Conservation (phyloP, 768 basidiomycete species). For the Botryobasidium botryosum region DNA sequence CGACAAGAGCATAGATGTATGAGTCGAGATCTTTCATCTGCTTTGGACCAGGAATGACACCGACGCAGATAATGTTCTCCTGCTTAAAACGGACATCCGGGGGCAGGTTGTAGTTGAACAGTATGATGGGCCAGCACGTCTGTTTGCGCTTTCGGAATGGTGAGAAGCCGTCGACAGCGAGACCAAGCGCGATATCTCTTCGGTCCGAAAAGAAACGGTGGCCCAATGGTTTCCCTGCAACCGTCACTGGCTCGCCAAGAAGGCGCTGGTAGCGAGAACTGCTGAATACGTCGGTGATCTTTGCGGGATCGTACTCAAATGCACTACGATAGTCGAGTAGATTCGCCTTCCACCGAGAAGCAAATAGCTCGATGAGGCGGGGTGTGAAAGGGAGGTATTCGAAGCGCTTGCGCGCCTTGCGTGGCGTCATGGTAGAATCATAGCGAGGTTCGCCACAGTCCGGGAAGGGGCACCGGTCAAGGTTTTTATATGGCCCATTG, state of each 20-base stretch:
- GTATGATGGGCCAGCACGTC: slow-evolving; percentile 27
- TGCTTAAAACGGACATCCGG: slow-evolving; percentile 24
- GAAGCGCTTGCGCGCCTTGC: slow-evolving; percentile 16
- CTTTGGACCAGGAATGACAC: slow-evolving; percentile 31
- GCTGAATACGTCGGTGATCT: slow-evolving; percentile 25
- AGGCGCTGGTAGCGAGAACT: slow-evolving; percentile 19
- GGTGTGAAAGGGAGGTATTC: slow-evolving; percentile 26
- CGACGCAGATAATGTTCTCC: slow-evolving; percentile 23
- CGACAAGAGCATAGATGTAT: slow-evolving; percentile 22
- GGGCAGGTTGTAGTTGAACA: slow-evolving; percentile 28
- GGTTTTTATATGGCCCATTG: not conserved
- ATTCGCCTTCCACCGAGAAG: slow-evolving; percentile 12
- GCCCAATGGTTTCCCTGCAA: slow-evolving; percentile 11
- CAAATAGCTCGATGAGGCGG: slow-evolving; percentile 19
- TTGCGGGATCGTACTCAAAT: slow-evolving; percentile 14
- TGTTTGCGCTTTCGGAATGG: slow-evolving; percentile 21
- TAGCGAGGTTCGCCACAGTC: not conserved
- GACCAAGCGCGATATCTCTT: slow-evolving; percentile 27
- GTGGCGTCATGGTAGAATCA: not conserved
- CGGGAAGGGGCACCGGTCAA: not conserved
- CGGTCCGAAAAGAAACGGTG: slow-evolving; percentile 23
- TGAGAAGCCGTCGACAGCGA: slow-evolving; percentile 28
- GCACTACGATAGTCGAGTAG: slow-evolving; percentile 20
- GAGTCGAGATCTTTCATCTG: slow-evolving; percentile 26
- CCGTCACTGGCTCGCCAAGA: slow-evolving; percentile 14